Evolutionary conservation across 2,329 filamentous ascomycete species (phyloP).

Genomic region (Colletotrichum paranaense): DNA sequence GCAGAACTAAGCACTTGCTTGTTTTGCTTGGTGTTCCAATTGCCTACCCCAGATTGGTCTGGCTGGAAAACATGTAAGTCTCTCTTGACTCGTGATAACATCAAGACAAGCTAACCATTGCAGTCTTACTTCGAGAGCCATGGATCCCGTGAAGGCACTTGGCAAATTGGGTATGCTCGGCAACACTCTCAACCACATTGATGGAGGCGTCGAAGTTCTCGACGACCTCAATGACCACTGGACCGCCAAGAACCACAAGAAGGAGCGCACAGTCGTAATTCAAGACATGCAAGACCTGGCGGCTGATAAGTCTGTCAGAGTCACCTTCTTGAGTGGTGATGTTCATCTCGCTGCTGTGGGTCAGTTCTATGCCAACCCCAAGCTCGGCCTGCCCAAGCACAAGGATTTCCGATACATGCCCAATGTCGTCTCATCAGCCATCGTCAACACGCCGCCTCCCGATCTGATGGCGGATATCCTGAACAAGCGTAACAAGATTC

Average conservation of each 20-base stretch:
- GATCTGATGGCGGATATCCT: conserved; percentile 90
- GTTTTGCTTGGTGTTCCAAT: conserved; percentile 88
- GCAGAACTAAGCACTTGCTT: conserved; percentile 88
- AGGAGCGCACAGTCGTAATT: conserved; percentile 86
- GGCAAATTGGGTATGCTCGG: conserved; percentile 85
- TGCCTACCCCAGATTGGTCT: conserved; percentile 79
- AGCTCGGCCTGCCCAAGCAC: conserved; percentile 83
- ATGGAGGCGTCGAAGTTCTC: conserved; percentile 90
- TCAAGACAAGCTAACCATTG: conserved; percentile 45
- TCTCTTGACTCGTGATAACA: not conserved
- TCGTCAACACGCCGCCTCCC: conserved; percentile 90
- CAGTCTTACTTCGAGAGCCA: conserved; percentile 83
- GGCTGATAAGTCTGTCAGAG: conserved; percentile 88
- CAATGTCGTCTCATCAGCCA: conserved; percentile 93
- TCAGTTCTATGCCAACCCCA: conserved; percentile 94
- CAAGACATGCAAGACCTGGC: conserved; percentile 94
- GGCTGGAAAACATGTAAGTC: conserved; percentile 76
- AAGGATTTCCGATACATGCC: conserved; percentile 97
- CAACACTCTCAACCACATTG: conserved; percentile 86
- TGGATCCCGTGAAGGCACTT: conserved; percentile 90
- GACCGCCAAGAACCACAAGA: conserved; percentile 95
- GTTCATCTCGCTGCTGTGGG: conserved; percentile 93
- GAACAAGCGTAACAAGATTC: conserved; percentile 90
- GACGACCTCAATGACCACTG: conserved; percentile 97
- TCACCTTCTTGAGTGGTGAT: conserved; percentile 93